Conservation (phyloP, 202 grass and related monocot genomes). For the Schoenoplectus tabernaemontani region DNA sequence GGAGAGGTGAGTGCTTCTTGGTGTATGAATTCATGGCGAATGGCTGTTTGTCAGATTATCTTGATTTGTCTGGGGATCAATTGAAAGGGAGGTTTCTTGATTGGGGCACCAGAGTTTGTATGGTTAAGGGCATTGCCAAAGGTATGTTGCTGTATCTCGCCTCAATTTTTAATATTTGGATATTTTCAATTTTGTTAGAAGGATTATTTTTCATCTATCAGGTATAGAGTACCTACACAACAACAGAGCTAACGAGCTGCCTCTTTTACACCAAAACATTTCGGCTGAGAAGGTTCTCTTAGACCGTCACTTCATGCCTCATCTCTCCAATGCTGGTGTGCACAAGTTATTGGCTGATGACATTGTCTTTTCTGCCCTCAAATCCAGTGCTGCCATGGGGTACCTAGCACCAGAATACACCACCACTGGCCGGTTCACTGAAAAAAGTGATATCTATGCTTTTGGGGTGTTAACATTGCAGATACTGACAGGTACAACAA, state of each 20-base stretch:
- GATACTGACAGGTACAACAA: constrained; percentile 27
- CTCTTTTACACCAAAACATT: constrained; percentile 68
- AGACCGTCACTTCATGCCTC: constrained; percentile 38
- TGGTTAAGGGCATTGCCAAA: constrained; percentile 67
- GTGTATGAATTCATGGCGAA: constrained; percentile 69
- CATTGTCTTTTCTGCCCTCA: constrained; percentile 69
- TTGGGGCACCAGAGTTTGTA: constrained; percentile 50
- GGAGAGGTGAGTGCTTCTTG: constrained; percentile 65
- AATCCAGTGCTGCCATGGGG: constrained; percentile 70
- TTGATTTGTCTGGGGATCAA: constrained; percentile 34
- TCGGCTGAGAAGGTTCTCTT: constrained; percentile 60
- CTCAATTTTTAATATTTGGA: background rate
- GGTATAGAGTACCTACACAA: constrained; percentile 74
- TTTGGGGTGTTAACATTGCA: constrained; percentile 68
- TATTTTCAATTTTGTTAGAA: background rate
- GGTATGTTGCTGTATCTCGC: constrained; percentile 26
- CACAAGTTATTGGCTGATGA: constrained; percentile 72
- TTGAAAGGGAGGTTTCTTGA: constrained; percentile 31
- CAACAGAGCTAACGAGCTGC: constrained; percentile 39
- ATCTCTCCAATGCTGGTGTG: constrained; percentile 40
- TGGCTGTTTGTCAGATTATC: constrained; percentile 46
- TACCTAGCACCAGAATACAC: constrained; percentile 74
- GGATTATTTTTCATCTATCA: constrained; percentile 10
- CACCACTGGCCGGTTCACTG: constrained; percentile 59
- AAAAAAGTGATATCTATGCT: constrained; percentile 72